A percentile compares a stretch with the other conserved stretches of the same genome.
Evolutionary conservation across 495 filamentous ascomycete genomes (phyloP).

Genomic region (Neurospora discreta): DNA sequence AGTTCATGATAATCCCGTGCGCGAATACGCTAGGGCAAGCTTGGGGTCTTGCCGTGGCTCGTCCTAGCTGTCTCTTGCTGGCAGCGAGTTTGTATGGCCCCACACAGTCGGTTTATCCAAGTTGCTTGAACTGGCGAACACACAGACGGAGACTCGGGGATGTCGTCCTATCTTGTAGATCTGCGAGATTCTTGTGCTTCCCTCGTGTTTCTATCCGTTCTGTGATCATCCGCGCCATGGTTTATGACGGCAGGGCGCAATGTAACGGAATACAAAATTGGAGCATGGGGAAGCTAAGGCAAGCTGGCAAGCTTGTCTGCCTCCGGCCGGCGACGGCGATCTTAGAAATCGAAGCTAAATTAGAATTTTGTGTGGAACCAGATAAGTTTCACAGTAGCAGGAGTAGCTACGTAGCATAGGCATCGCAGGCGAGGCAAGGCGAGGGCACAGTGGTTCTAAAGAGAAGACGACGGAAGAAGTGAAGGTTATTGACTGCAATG

Average conservation of each 20-base stretch:
- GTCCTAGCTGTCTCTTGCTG: no score
- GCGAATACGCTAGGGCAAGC: no score
- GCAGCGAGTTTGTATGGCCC: no score
- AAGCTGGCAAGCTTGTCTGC: not conserved
- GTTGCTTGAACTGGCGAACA: not conserved
- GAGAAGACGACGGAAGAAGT: not conserved
- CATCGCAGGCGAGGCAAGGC: not conserved
- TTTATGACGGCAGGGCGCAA: not conserved
- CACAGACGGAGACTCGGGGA: not conserved
- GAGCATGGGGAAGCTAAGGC: not conserved
- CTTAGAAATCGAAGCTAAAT: not conserved
- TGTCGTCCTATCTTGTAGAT: not conserved
- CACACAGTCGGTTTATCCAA: no score
- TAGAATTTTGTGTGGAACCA: not conserved
- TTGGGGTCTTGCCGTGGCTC: no score
- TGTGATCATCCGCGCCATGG: not conserved
- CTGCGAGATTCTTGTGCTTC: not conserved
- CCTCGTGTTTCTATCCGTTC: not conserved
- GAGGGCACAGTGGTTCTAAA: not conserved
- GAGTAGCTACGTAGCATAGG: not conserved
- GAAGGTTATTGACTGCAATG: not conserved
- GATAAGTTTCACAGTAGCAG: not conserved
- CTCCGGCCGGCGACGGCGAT: not conserved
- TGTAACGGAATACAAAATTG: not conserved
- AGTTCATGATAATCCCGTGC: no score